Evolutionary conservation across 495 filamentous ascomycete species (phyloP).

Genomic region (Aspergillus sclerotiicarbonarius): DNA sequence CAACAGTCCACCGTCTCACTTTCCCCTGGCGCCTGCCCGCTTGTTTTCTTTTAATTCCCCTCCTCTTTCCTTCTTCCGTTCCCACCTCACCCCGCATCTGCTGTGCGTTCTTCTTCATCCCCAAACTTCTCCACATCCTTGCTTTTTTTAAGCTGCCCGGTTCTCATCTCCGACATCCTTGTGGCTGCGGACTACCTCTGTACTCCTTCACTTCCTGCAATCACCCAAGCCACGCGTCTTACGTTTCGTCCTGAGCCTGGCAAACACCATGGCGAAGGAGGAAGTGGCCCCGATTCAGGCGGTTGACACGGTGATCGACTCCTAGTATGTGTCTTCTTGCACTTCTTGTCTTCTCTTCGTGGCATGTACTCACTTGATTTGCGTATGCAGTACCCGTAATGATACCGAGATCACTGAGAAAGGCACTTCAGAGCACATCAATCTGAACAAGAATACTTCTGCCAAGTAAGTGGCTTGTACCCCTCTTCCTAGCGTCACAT

Average conservation of each 20-base stretch:
- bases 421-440: slow-evolving; percentile 38
- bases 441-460: slow-evolving; percentile 50
- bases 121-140: background rate
- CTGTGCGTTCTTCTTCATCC: background rate
- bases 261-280: slow-evolving; percentile 4
- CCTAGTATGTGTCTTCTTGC: background rate
- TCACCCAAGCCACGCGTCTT: background rate
- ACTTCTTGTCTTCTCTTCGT: background rate
- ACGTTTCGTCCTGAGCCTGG: background rate
- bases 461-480: slow-evolving; percentile 39
- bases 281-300: slow-evolving; percentile 2
- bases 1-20: background rate
- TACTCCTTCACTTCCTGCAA: background rate
- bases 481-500: background rate
- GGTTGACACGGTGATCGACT: background rate
- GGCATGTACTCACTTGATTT: background rate
- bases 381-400: slow-evolving; percentile 16
- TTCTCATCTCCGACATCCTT: background rate
- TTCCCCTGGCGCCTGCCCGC: background rate
- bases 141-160: background rate
- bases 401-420: slow-evolving; percentile 30
- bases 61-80: background rate
- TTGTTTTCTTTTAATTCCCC: background rate
- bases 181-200: slow-evolving; percentile 1
- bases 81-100: background rate